Evolutionary conservation across 139 green algal genomes (phyloP), one percentile per base, ranked within the genome.

Genomic region (Coelastrella sp.): DNA sequence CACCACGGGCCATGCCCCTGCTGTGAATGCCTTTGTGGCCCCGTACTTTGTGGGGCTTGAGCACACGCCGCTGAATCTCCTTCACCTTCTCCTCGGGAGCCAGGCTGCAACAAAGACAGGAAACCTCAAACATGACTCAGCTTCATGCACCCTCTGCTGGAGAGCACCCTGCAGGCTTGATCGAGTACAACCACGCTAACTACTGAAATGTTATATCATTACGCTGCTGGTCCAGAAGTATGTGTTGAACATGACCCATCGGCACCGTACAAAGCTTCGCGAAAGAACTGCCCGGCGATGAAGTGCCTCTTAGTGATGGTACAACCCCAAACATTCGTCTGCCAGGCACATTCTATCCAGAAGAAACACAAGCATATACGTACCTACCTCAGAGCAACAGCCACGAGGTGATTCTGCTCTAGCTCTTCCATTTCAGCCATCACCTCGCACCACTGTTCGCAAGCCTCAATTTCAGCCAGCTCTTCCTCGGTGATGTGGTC

Each of bases 321-420:
- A 10, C 61, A 10, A 71, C 61, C 61, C 61, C 8, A 13, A 71
- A 47, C 32, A 47, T 47, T 47, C 32, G 32, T 47, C 32, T 47
- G 32, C 61, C 8, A 71, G 61, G 8, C 61, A 13, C 61, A 71
- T 71, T 68, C 61, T 13, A 71, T 13, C 11, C 61, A 2, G 3
- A 10, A 0, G 32, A 47, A 22, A 47, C 68, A 76, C 22, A 76
- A 22, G 68, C 68, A 76, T 22, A 76, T n/a, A 88, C 83, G 81
- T 71, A 85, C 89, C 32, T 93, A 90, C 91, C 85, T 89, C 64
- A 92, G 87, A 8, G 80, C 87, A 61, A 90, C 75, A 3, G 78
- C 68, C 6, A 91, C 60, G n/a, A 91, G 57, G 22, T 88, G 80
- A 7, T 88, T 80, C 19, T 79, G 23, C 58, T 91, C 88, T 16